A percentile compares a stretch with the other conserved stretches of the same genome.
These are phyloP conservation scores for Mycena albidolilacea DNA, from an alignment of 768 basidiomycete species.

Conservation along the genomic window DNA sequence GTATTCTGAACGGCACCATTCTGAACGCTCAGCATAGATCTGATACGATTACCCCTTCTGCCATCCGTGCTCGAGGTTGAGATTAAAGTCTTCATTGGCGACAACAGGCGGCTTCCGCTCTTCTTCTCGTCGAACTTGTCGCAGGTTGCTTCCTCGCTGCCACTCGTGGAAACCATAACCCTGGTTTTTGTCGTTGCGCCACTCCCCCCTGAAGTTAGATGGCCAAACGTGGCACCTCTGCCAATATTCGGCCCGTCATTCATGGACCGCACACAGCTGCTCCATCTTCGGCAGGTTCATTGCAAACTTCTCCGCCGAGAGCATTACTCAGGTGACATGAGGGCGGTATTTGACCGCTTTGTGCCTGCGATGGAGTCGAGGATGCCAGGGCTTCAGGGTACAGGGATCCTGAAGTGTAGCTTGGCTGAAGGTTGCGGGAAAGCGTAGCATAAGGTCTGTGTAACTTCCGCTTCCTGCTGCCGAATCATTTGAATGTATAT, in stretches of 20 bases:
- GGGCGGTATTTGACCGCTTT: slow-evolving; percentile 1
- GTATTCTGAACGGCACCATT: neutral
- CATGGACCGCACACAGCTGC: slow-evolving; percentile 9
- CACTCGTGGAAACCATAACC: slow-evolving; percentile 19
- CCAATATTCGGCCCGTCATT: slow-evolving; percentile 12
- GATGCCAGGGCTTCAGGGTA: slow-evolving; percentile 21
- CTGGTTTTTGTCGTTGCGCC: slow-evolving; percentile 13
- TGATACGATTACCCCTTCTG: slow-evolving; percentile 10
- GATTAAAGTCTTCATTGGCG: slow-evolving; percentile 15
- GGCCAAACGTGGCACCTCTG: slow-evolving; percentile 8
- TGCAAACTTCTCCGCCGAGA: neutral
- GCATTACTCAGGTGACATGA: neutral
- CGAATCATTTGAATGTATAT: neutral
- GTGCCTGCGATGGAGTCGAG: slow-evolving; percentile 11
- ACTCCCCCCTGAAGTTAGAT: neutral
- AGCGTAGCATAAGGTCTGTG: neutral
- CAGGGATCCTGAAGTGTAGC: slow-evolving; percentile 8
- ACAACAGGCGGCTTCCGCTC: neutral
- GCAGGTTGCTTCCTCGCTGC: slow-evolving; percentile 12
- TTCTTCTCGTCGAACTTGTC: slow-evolving; percentile 9
- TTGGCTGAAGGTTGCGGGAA: neutral
- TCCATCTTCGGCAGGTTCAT: slow-evolving; percentile 15
- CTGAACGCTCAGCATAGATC: slow-evolving; percentile 4
- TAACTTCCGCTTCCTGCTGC: neutral
- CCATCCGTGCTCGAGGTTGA: slow-evolving; percentile 10